Base-by-base conservation (phyloP, 495 filamentous ascomycete genomes). In the Penicillium riverlandense region DNA sequence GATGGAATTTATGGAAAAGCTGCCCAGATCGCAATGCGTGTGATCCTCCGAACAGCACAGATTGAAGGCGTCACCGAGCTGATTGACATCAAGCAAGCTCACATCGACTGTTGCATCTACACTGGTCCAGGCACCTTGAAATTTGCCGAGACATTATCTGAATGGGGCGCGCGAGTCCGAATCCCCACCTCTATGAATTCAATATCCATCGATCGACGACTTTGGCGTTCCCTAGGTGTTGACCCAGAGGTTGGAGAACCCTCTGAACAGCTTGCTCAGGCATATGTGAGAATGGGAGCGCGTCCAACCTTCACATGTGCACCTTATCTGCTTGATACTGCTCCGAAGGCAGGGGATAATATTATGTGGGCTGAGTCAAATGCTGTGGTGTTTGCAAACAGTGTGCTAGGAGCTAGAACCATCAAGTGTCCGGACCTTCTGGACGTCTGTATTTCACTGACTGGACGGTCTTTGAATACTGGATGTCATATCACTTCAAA, bases 41-140 rank as follows among this genome's bases (percentile, higher is more conserved):
- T 64, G 6, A 41, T 64, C 13, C 35, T 61, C 4, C 49, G 49
- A 0, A 52, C 52, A 16, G 60, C 63, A 10, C 32, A 27, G 1
- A 39, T 63, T 0, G 48, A 49, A 38, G 52, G 44, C 4, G 56
- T 53, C 4, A 50, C 33, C 4, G 29, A 47, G 10, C 35, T 66
- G 6, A 51, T 58, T 9, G 39, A 58, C 10, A 45, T 61, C 11
- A 49, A 50, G 27, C 57, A 55, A 35, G 58, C 45, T 27, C 63
- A 66, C 37, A 52, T 66, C 14, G 63, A 66, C 38, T 54, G 52
- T 11, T 62, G 63, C 41, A 56, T 60, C 40, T 66, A 66, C 49
- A 62, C 56, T 1, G 63, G 63, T 3, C 56, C 60, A 11, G 63
- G 43, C 10, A 49, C 47, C 16, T 31, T 65, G 9, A 32, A 30